Evolutionary conservation across 257 asterid species (phyloP), one percentile per base, ranked within the genome.

Genomic region (Solanum pennellii): DNA sequence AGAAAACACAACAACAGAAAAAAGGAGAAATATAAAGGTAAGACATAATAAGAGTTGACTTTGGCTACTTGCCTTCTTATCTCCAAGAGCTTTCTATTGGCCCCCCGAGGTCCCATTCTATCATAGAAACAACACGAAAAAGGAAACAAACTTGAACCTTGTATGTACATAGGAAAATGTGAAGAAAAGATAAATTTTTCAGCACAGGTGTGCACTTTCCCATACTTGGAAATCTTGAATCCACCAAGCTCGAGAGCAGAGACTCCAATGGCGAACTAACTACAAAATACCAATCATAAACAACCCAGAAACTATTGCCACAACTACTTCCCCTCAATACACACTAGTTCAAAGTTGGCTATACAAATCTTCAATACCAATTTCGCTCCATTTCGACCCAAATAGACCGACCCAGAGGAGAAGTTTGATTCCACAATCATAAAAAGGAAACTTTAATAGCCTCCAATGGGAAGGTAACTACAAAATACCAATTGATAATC

Each of bases 251-350:
- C 21, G 6, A 68, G 75, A 68, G 75, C 39, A 29, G 74, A 68
- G 39, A 29, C 76, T 69, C 27, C 5, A 87, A 75, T 37, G 56
- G 42, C 39, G 74, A 49, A 11, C 33, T 29, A 37, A 76, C 45
- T 84, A 39, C 45, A 42, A 82, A 82, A 42, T 15, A 16, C 49
- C 84, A 91, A 94, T 20, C 93, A 90, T 77, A 77, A n/a, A 42
- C 37, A 4, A 42, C n/a, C 83, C 37, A 77, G 5, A 14, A 77
- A 4, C 84, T 45, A 79, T 7, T 45, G 2, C 29, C 2, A 80
- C 39, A 44, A 27, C 11, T 79, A 47, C 42, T 80, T 80, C 27
- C 16, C 15, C 84, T 45, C 25, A 27, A 80, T 47, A 37, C 65
- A 47, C 16, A 80, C 42, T 80, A 80, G 27, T 5, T 47, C 35